These are phyloP conservation scores for Lasiosphaeria ovina DNA, from an alignment of 495 filamentous ascomycete species.

Conservation along the genomic window DNA sequence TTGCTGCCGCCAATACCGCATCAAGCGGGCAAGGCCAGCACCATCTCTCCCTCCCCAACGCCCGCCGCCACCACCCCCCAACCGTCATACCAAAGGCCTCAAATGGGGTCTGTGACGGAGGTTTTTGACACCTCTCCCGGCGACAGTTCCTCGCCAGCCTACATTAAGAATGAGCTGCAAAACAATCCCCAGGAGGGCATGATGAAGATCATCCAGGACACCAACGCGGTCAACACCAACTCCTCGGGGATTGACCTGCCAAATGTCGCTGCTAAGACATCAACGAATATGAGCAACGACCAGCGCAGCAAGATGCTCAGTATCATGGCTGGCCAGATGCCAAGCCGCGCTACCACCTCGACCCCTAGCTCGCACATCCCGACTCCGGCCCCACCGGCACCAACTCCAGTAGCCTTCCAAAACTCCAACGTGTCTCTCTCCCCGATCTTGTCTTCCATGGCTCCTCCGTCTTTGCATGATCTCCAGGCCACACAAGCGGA, in stretches of 20 bases:
- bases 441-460: constrained; percentile 56
- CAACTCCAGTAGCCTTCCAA: constrained; percentile 27
- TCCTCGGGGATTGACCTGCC: constrained; percentile 63
- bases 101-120: constrained; percentile 48
- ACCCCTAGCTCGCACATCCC: constrained; percentile 7
- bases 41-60: constrained; percentile 31
- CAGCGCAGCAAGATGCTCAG: constrained; percentile 78
- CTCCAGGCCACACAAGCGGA: constrained; percentile 66
- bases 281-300: constrained; percentile 67
- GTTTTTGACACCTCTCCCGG: constrained; percentile 43
- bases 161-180: constrained; percentile 47
- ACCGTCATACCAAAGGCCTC: constrained; percentile 26
- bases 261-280: constrained; percentile 69
- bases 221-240: constrained; percentile 60
- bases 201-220: constrained; percentile 81
- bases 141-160: constrained; percentile 38
- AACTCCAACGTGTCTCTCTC: constrained; percentile 17
- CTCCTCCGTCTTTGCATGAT: constrained; percentile 53
- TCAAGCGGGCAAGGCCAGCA: constrained; percentile 26
- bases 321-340: constrained; percentile 59
- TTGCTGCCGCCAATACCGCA: constrained; percentile 46
- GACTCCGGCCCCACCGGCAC: constrained; percentile 8
- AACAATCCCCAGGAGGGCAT: constrained; percentile 66
- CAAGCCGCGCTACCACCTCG: constrained; percentile 6
- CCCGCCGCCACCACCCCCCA: constrained; percentile 22